Conservation (phyloP, 768 basidiomycete genomes). For the Macrocybe gigantea region DNA sequence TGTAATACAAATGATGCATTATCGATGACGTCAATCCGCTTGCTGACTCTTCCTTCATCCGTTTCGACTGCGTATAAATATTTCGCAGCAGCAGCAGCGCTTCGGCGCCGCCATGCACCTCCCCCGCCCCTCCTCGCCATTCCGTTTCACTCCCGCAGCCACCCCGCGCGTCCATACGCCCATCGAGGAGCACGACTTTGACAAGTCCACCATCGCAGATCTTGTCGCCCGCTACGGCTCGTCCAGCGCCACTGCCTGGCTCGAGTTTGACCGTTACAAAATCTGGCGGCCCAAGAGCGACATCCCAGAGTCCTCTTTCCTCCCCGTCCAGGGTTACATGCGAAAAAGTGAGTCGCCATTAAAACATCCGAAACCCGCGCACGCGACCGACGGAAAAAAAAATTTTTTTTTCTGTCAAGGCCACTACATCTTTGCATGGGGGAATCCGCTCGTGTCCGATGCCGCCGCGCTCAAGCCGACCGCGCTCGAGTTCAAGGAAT, state of each 20-base stretch:
- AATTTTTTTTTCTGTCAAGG: conserved; percentile 14
- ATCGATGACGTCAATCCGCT: no score
- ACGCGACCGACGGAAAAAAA: no score
- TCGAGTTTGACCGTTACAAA: conserved; percentile 50
- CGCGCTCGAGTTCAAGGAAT: conserved; percentile 38
- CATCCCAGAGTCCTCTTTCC: conserved; percentile 33
- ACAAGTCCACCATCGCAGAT: conserved; percentile 32
- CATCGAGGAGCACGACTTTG: conserved; percentile 3
- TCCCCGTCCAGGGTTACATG: conserved; percentile 57
- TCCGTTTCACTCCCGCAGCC: not conserved
- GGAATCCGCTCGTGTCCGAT: conserved; percentile 51
- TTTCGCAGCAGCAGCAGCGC: not conserved
- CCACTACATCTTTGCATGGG: conserved; percentile 56
- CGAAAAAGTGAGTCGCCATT: conserved; percentile 17
- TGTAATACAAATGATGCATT: no score
- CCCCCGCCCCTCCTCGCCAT: not conserved
- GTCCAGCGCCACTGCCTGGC: conserved; percentile 65
- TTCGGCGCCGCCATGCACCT: not conserved
- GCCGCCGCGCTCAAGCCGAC: conserved; percentile 26
- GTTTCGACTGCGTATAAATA: not conserved
- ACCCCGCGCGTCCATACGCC: not conserved
- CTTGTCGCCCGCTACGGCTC: conserved; percentile 65
- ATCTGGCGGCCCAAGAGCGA: conserved; percentile 36
- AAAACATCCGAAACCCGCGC: no score
- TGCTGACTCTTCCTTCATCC: not conserved